A percentile compares a stretch with the other conserved stretches of the same genome.
phyloP scores from a whole-genome alignment of 192 early-diverging fungal genomes.

The Backusella macrospora region DNA sequence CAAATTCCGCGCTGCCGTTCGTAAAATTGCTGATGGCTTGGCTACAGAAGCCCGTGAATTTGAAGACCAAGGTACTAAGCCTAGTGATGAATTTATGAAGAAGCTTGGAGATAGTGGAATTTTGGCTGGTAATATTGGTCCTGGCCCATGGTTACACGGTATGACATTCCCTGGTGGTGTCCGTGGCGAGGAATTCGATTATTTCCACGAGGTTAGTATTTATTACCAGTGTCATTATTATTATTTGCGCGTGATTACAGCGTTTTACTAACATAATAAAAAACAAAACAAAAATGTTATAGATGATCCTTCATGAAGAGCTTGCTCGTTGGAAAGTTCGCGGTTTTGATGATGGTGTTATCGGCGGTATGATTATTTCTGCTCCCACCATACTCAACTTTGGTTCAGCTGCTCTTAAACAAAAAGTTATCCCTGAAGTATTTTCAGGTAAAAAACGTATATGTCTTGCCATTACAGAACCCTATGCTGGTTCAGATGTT shows the following conservation, averaged over 20 bases:
- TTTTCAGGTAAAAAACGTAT: slow-evolving; percentile 77
- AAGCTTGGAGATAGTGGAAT: slow-evolving; percentile 74
- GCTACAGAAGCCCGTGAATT: slow-evolving; percentile 69
- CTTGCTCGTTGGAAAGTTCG: slow-evolving; percentile 72
- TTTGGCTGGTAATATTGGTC: slow-evolving; percentile 64
- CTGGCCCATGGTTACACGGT: slow-evolving; percentile 41
- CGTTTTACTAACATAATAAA: not conserved
- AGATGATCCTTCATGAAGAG: slow-evolving; percentile 66
- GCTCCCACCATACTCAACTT: slow-evolving; percentile 78
- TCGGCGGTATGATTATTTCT: slow-evolving; percentile 71
- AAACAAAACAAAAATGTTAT: not conserved
- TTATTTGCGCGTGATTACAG: not conserved
- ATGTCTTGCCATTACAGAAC: slow-evolving; percentile 84
- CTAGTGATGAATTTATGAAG: slow-evolving; percentile 64
- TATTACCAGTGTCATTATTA: not conserved
- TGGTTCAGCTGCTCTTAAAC: slow-evolving; percentile 67
- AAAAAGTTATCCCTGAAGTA: slow-evolving; percentile 58
- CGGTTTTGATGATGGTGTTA: slow-evolving; percentile 75
- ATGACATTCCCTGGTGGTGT: slow-evolving; percentile 56
- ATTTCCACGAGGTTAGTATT: slow-evolving; percentile 63
- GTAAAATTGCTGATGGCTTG: slow-evolving; percentile 73
- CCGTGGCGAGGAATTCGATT: slow-evolving; percentile 62
- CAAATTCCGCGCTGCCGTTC: slow-evolving; percentile 59
- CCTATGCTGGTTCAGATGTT: slow-evolving; percentile 74
- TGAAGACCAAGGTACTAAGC: slow-evolving; percentile 78